Evolutionary conservation across 768 basidiomycete genomes (phyloP).

Genomic region (Strobilomyces dryophilus): DNA sequence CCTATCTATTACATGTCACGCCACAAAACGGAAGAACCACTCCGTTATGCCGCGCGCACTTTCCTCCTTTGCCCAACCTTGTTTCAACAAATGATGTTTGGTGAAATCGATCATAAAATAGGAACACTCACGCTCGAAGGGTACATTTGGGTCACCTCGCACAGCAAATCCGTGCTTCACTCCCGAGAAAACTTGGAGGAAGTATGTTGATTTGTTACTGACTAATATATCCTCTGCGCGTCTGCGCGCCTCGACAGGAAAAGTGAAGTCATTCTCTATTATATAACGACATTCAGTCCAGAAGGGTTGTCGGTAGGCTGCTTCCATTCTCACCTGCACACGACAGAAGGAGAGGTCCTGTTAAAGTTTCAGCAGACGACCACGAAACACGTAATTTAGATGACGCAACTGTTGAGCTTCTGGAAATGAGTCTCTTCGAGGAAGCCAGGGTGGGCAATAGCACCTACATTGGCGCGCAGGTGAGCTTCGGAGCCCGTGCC

Average conservation of each 20-base stretch:
- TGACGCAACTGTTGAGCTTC: constrained; percentile 44
- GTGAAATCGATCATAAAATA: neutral
- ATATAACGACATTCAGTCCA: neutral
- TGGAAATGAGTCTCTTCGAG: constrained; percentile 51
- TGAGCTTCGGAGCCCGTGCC: neutral
- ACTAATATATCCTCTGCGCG: constrained; percentile 53
- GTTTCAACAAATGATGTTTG: neutral
- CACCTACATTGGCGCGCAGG: constrained; percentile 26
- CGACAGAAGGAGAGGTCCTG: constrained; percentile 24
- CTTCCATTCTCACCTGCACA: constrained; percentile 20
- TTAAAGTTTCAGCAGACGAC: neutral
- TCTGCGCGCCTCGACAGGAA: constrained; percentile 47
- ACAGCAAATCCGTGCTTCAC: constrained; percentile 32
- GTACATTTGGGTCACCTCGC: constrained; percentile 17
- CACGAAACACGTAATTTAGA: neutral
- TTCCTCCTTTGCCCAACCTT: constrained; percentile 59
- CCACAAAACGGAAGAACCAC: constrained; percentile 46
- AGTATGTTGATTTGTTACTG: constrained; percentile 44
- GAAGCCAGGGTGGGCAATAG: constrained; percentile 51
- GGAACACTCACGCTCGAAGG: constrained; percentile 15
- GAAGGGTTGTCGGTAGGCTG: neutral
- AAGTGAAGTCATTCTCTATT: constrained; percentile 48
- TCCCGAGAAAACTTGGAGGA: constrained; percentile 51
- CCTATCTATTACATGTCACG: neutral
- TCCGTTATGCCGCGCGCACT: constrained; percentile 45